phyloP scores from a whole-genome alignment of 192 early-diverging fungal species.

The Coemansia sp. region DNA sequence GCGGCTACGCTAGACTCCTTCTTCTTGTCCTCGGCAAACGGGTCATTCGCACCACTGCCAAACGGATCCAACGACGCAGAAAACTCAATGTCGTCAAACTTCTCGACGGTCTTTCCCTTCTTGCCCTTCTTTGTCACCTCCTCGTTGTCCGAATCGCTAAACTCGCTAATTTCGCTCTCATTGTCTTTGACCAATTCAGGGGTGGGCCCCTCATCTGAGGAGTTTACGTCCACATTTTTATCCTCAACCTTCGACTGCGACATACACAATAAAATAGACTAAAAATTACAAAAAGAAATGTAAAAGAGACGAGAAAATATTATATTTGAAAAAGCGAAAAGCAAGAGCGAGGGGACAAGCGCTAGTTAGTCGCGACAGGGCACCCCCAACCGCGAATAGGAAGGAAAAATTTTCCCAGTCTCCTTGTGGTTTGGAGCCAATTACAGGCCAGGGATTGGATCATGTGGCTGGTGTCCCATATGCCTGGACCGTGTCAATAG shows the following conservation, averaged over 20 bases:
- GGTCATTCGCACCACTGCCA: constrained; percentile 41
- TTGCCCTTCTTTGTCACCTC: constrained; percentile 8
- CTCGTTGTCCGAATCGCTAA: neutral
- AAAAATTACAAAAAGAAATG: constrained; percentile 7
- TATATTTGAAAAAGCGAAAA: neutral
- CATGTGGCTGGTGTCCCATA: neutral
- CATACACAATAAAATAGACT: constrained; percentile 5
- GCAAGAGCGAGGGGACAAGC: neutral
- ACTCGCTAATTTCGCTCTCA: constrained; percentile 4
- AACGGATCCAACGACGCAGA: constrained; percentile 25
- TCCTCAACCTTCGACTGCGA: neutral
- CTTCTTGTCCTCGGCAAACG: constrained; percentile 52
- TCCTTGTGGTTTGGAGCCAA: neutral
- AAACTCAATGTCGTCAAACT: constrained; percentile 10
- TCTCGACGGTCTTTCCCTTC: constrained; percentile 9
- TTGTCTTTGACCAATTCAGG: neutral
- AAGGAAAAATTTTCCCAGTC: neutral
- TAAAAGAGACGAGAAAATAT: constrained; percentile 6
- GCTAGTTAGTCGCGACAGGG: neutral
- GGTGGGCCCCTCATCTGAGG: neutral
- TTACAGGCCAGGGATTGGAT: neutral
- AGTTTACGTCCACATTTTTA: constrained; percentile 4
- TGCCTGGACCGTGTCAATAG: neutral
- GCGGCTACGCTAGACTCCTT: constrained; percentile 46
- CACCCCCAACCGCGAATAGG: neutral